Conservation (phyloP, 1,139 yeast genomes). For the Pichia sp. region DNA sequence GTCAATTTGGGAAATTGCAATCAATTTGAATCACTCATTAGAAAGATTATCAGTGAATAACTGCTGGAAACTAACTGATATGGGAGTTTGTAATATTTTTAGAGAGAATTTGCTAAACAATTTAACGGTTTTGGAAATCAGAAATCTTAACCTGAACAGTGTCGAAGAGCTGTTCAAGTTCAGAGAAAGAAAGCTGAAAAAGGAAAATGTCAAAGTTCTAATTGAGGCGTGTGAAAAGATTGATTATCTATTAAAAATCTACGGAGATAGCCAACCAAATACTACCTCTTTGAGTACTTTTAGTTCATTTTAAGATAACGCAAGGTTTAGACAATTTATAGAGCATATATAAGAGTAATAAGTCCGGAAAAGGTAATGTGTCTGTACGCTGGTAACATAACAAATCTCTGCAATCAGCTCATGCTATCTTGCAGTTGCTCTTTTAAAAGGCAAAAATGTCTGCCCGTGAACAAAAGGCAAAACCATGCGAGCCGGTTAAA, state of each 20-base stretch:
- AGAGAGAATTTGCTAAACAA: conserved; percentile 46
- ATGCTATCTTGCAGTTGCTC: too few species aligned
- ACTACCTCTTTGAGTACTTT: too few species aligned
- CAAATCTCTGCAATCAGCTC: too few species aligned
- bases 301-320: background rate
- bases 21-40: conserved; percentile 43
- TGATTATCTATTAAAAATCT: conserved; percentile 49
- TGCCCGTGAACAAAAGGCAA: too few species aligned
- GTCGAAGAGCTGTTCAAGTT: conserved; percentile 60
- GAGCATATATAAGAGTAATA: too few species aligned
- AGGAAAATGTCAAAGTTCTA: conserved; percentile 39
- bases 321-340: background rate
- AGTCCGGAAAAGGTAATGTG: too few species aligned
- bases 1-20: conserved; percentile 73
- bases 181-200: conserved; percentile 47
- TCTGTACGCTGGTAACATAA: too few species aligned
- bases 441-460: too few species aligned
- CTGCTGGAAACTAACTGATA: conserved; percentile 59
- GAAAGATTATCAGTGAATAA: conserved; percentile 73
- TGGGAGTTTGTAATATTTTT: conserved; percentile 56
- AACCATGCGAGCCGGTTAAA: too few species aligned
- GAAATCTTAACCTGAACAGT: conserved; percentile 54
- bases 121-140: conserved; percentile 68
- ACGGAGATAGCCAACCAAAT: conserved; percentile 34
- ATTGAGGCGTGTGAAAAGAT: conserved; percentile 73